Evolutionary conservation across 2,329 filamentous ascomycete genomes (phyloP).

Genomic region (Trichophyton mentagrophytes): DNA sequence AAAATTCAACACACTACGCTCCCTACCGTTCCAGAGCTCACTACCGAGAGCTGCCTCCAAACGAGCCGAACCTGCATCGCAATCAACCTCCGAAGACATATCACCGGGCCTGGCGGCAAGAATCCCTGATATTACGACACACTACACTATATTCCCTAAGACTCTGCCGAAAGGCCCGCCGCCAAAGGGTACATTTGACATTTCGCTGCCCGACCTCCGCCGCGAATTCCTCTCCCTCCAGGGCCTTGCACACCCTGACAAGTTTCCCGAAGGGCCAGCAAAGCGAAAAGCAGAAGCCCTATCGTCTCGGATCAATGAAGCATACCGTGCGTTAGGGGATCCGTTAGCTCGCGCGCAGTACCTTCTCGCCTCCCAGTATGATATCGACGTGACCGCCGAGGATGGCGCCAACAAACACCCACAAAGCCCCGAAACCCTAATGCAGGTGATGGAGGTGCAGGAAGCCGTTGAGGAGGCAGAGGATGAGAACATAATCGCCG

Average conservation of each 20-base stretch:
- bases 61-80: neutral
- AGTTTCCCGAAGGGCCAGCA: slow-evolving; percentile 34
- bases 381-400: slow-evolving; percentile 58
- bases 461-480: slow-evolving; percentile 62
- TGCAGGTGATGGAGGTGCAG: slow-evolving; percentile 74
- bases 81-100: slow-evolving; percentile 1
- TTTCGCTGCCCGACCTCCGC: slow-evolving; percentile 58
- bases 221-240: slow-evolving; percentile 81
- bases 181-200: slow-evolving; percentile 59
- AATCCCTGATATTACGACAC: slow-evolving; percentile 39
- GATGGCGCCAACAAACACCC: slow-evolving; percentile 62
- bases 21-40: neutral
- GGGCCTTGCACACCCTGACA: slow-evolving; percentile 37
- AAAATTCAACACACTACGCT: neutral
- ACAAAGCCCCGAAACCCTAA: slow-evolving; percentile 58
- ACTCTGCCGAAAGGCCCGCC: slow-evolving; percentile 68
- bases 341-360: slow-evolving; percentile 83
- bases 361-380: slow-evolving; percentile 52
- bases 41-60: neutral
- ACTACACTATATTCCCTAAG: slow-evolving; percentile 80
- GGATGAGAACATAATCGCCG: slow-evolving; percentile 48
- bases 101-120: slow-evolving; percentile 4
- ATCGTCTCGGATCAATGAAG: slow-evolving; percentile 79
- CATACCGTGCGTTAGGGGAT: slow-evolving; percentile 70
- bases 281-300: slow-evolving; percentile 58